A percentile compares a stretch with the other conserved stretches of the same genome.
Conservation (phyloP, 2,329 filamentous ascomycete genomes). For the Zymoseptoria tritici region DNA sequence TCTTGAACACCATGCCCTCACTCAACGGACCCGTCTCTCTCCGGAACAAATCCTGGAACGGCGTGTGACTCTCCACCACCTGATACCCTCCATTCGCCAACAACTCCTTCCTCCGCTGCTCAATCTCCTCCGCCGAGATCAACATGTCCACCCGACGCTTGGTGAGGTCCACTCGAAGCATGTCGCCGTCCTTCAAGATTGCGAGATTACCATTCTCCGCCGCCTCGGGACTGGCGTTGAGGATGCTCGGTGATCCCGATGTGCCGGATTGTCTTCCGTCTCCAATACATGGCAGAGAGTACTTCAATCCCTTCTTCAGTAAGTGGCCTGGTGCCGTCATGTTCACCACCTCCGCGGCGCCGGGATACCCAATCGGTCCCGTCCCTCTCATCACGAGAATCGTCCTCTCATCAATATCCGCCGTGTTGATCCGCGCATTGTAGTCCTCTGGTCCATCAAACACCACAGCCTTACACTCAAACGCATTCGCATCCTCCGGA, state of each 20-base stretch:
- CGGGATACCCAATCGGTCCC: slow-evolving; percentile 26
- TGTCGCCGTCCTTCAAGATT: slow-evolving; percentile 44
- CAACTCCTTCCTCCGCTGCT: slow-evolving; percentile 30
- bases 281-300: slow-evolving; percentile 43
- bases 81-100: slow-evolving; percentile 22
- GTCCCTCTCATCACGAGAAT: slow-evolving; percentile 27
- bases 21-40: slow-evolving; percentile 25
- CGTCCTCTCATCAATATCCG: slow-evolving; percentile 24
- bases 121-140: slow-evolving; percentile 37
- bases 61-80: slow-evolving; percentile 23
- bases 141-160: slow-evolving; percentile 45
- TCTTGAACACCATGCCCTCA: slow-evolving; percentile 27
- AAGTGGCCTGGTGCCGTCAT: slow-evolving; percentile 26
- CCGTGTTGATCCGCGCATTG: slow-evolving; percentile 22
- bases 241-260: slow-evolving; percentile 47
- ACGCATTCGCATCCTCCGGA: slow-evolving; percentile 21
- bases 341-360: slow-evolving; percentile 28
- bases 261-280: slow-evolving; percentile 51
- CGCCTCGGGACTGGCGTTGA: slow-evolving; percentile 51
- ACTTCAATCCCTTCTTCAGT: slow-evolving; percentile 32
- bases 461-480: slow-evolving; percentile 23
- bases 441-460: slow-evolving; percentile 29
- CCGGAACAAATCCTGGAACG: slow-evolving; percentile 26
- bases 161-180: slow-evolving; percentile 44
- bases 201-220: slow-evolving; percentile 49